phyloP scores from a whole-genome alignment of 106 monocot species.

The Alisma plantagoaquatica region DNA sequence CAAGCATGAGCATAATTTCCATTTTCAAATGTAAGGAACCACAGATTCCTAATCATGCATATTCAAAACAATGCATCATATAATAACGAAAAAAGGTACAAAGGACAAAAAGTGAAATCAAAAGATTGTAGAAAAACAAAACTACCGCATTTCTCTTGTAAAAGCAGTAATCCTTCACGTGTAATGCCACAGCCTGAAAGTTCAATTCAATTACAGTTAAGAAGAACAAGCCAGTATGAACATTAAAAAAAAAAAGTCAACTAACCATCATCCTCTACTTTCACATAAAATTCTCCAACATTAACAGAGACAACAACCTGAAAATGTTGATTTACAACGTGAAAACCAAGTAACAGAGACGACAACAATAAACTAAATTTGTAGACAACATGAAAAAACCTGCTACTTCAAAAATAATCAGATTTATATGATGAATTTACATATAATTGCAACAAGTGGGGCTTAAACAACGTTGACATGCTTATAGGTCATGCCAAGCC shows the following conservation, averaged over 20 bases:
- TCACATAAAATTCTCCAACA: conserved; percentile 47
- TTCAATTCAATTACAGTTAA: not conserved
- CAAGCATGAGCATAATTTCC: no score
- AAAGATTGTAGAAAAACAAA: conserved; percentile 2
- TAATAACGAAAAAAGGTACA: not conserved
- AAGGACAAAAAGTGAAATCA: not conserved
- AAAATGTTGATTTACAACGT: conserved; percentile 7
- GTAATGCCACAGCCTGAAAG: conserved; percentile 73
- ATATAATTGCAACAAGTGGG: no score
- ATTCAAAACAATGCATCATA: no score
- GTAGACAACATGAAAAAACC: not conserved
- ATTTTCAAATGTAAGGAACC: no score
- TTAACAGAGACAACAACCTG: conserved; percentile 62
- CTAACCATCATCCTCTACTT: conserved; percentile 93
- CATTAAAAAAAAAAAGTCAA: conserved; percentile 2
- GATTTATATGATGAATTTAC: no score
- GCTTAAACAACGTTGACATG: no score
- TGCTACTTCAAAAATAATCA: no score
- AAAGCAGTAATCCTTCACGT: conserved; percentile 70
- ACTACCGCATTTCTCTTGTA: conserved; percentile 79
- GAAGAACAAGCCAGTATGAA: not conserved
- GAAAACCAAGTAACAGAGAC: not conserved
- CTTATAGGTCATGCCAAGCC: no score
- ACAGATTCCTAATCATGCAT: no score
- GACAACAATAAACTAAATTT: not conserved